phyloP scores from a whole-genome alignment of 495 filamentous ascomycete species.

The Hypoxylon fragiforme region DNA sequence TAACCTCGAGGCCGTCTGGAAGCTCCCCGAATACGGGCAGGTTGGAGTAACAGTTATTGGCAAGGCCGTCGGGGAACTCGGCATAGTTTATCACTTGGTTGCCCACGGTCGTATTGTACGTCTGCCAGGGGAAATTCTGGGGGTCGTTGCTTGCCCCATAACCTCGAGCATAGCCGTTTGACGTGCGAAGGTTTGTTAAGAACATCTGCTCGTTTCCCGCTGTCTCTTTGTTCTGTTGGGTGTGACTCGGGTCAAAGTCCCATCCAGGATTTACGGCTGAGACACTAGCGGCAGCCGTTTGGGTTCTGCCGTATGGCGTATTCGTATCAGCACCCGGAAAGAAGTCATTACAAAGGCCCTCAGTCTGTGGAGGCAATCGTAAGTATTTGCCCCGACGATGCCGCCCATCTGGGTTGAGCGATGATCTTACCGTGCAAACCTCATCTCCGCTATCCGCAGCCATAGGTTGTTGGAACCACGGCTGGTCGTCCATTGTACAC shows the following conservation, averaged over 20 bases:
- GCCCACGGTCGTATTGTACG: constrained; percentile 8
- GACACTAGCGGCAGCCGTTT: constrained; percentile 37
- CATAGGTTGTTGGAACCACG: constrained; percentile 28
- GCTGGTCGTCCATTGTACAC: constrained; percentile 32
- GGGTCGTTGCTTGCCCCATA: constrained; percentile 20
- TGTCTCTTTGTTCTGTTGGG: constrained; percentile 32
- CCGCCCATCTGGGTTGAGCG: constrained; percentile 2
- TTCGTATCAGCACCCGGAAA: constrained; percentile 14
- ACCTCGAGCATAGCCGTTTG: constrained; percentile 30
- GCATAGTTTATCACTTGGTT: constrained; percentile 5
- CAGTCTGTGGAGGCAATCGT: constrained; percentile 25
- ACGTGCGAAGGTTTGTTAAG: constrained; percentile 27
- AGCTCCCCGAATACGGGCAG: constrained; percentile 31
- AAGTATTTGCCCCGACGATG: constrained; percentile 23
- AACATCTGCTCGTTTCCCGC: constrained; percentile 35
- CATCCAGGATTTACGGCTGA: constrained; percentile 35
- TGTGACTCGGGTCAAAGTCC: constrained; percentile 35
- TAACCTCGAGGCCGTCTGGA: constrained; percentile 23
- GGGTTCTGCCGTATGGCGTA: constrained; percentile 23
- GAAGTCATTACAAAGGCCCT: constrained; percentile 19
- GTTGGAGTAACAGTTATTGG: constrained; percentile 3
- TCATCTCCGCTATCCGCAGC: constrained; percentile 35
- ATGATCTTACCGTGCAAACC: constrained; percentile 29
- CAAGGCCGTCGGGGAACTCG: constrained; percentile 24
- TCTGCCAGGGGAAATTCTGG: constrained; percentile 17